Evolutionary conservation across 2,329 filamentous ascomycete genomes (phyloP), one percentile per base, ranked within the genome.

Genomic region (Simplicillium sp.): DNA sequence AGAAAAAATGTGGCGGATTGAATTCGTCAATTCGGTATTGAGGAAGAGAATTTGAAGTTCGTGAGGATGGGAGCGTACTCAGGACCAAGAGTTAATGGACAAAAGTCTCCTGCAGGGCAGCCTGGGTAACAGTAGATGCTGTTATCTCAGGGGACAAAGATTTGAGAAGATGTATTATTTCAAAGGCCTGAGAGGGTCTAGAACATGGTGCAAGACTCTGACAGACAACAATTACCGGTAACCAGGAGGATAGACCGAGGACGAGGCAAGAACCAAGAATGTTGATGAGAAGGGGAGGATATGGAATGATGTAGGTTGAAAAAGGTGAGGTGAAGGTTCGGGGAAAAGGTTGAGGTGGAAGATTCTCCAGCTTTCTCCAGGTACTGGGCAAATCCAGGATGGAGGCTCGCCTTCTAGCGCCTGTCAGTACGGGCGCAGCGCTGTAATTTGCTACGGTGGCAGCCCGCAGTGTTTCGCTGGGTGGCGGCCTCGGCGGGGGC

Each of bases 321-420:
- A 48, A 45, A 50, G 48, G 40, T 42, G 46, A 43, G 35, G 45
- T 55, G 49, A n/a, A 50, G 45, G 50, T 46, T 46, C 45, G 41
- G 40, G 52, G 49, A 53, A 61, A 52, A 64, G 54, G 59, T 56
- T 63, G 58, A 65, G 55, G 61, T 64, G 59, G 61, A 64, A 64
- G 60, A 57, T 63, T 60, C 54, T 56, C 57, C 49, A 57, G 53
- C 48, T 52, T 51, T 52, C 55, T 53, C 52, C 51, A 56, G 49
- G 51, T 42, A 25, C 20, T 50, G 48, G 44, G 48, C 48, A 43
- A 50, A 41, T 46, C 36, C 40, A 25, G 20, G 5, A 25, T 25
- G 20, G 20, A 25, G 20, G 6, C 20, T 25, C 20, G 9, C 20
- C 20, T n/a, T 25, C 20, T 25, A 25, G 20, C 20, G 20, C 20